A percentile compares a stretch with the other conserved stretches of the same genome.
Conservation (phyloP, 1,284 basidiomycete genomes). For the Pseudozyma flocculosa region DNA sequence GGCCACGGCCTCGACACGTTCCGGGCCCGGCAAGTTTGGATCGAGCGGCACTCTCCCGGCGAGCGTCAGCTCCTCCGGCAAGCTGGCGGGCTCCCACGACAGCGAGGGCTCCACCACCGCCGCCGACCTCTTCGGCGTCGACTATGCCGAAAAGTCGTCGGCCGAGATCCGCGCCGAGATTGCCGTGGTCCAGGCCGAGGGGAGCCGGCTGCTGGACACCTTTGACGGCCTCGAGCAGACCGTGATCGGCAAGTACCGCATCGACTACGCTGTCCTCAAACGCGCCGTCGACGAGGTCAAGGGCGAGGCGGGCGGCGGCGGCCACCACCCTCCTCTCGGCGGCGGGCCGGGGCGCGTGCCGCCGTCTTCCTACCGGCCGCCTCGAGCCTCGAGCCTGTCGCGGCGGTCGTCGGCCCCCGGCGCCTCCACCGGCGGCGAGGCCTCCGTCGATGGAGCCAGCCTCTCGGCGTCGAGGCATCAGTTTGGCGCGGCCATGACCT, state of each 20-base stretch:
- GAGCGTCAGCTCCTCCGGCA: too few relatives aligned
- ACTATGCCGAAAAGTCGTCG: slow-evolving; percentile 31
- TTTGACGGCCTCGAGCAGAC: slow-evolving; percentile 33
- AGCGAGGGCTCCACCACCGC: slow-evolving; percentile 6
- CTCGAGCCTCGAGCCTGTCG: not conserved
- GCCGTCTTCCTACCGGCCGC: slow-evolving; percentile 18
- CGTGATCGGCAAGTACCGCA: slow-evolving; percentile 17
- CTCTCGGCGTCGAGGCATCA: too few relatives aligned
- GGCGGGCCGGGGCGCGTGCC: not conserved
- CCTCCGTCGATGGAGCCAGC: too few relatives aligned
- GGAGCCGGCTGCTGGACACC: slow-evolving; percentile 33
- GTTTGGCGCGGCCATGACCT: not conserved
- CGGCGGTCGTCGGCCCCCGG: not conserved
- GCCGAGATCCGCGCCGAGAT: slow-evolving; percentile 47
- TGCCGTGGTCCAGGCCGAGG: slow-evolving; percentile 38
- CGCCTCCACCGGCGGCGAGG: not conserved
- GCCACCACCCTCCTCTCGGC: not conserved
- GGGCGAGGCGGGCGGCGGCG: not conserved
- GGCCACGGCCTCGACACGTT: not conserved
- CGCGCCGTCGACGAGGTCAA: slow-evolving; percentile 2
- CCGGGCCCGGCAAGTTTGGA: not conserved
- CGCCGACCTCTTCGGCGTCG: slow-evolving; percentile 26
- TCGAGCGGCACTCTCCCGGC: too few relatives aligned
- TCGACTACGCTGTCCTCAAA: slow-evolving; percentile 8
- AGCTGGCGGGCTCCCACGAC: too few relatives aligned